These are phyloP conservation scores for Luffa aegyptiaca DNA, from an alignment of 306 rosid species.

Conservation along the genomic window DNA sequence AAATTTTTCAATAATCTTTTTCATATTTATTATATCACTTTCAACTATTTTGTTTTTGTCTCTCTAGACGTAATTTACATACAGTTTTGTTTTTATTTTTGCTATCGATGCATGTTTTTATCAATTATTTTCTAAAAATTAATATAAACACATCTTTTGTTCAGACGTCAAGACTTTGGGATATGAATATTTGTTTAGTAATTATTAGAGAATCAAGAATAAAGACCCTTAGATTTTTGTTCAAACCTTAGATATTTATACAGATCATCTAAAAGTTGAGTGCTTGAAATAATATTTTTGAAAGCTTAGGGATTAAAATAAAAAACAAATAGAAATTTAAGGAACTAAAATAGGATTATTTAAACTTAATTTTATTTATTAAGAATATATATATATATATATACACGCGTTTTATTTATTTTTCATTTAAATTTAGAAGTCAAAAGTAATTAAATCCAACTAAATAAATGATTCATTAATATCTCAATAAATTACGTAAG, in stretches of 20 bases:
- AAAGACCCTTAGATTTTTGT: not conserved
- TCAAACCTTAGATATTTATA: not conserved
- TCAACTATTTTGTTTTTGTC: not conserved
- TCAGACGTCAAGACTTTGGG: not conserved
- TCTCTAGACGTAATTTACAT: not conserved
- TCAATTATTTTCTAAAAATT: too few species aligned
- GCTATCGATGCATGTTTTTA: not conserved
- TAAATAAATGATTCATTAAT: not conserved
- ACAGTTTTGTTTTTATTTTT: not conserved
- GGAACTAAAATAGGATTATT: not conserved
- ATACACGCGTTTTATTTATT: not conserved
- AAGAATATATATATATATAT: not conserved
- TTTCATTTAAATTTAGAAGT: not conserved
- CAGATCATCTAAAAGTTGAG: not conserved
- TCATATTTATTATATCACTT: not conserved
- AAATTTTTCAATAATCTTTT: not conserved
- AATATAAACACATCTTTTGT: too few species aligned
- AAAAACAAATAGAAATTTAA: not conserved
- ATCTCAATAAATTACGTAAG: not conserved
- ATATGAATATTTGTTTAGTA: not conserved
- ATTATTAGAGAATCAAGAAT: not conserved
- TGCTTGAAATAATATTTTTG: not conserved
- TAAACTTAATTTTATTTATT: not conserved
- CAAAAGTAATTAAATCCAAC: not conserved
- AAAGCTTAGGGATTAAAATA: not conserved